These are phyloP conservation scores for Xerocomellus dryophilus DNA, from an alignment of 768 basidiomycete genomes.

Conservation along the genomic window DNA sequence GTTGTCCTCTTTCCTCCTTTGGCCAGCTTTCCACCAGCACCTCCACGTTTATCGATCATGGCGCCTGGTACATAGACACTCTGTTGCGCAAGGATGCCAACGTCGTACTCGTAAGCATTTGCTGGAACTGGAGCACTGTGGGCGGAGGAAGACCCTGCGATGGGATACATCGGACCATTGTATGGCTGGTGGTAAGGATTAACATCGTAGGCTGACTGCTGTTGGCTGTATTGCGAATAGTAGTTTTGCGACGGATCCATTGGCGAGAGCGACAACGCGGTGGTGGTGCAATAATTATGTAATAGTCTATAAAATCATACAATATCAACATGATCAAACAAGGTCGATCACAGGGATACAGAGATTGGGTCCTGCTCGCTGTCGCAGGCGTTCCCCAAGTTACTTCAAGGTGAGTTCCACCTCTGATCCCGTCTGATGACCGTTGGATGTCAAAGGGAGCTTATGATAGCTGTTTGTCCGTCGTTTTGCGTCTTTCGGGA, in stretches of 20 bases:
- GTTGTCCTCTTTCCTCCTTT: constrained; percentile 92
- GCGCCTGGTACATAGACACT: constrained; percentile 92
- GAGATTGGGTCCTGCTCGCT: constrained; percentile 17
- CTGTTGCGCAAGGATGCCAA: constrained; percentile 86
- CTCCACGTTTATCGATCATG: constrained; percentile 84
- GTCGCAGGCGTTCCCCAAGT: constrained; percentile 31
- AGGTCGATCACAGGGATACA: constrained; percentile 10
- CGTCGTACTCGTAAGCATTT: constrained; percentile 91
- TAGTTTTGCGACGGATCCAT: constrained; percentile 41
- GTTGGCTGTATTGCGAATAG: constrained; percentile 48
- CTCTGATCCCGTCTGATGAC: neutral
- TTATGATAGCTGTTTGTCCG: neutral
- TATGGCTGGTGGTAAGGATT: constrained; percentile 85
- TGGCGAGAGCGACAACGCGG: constrained; percentile 3
- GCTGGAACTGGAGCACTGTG: constrained; percentile 80
- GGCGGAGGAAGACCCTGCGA: constrained; percentile 59
- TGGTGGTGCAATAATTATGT: constrained; percentile 9
- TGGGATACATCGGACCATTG: constrained; percentile 67
- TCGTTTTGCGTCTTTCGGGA: constrained; percentile 9
- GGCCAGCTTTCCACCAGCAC: constrained; percentile 79
- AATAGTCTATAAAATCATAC: constrained; percentile 6
- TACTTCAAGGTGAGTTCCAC: constrained; percentile 40
- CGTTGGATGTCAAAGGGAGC: neutral
- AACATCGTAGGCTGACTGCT: constrained; percentile 55
- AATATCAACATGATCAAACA: constrained; percentile 33